Base-by-base conservation (phyloP, 2,329 filamentous ascomycete species). In the Tolypocladium capitatum region DNA sequence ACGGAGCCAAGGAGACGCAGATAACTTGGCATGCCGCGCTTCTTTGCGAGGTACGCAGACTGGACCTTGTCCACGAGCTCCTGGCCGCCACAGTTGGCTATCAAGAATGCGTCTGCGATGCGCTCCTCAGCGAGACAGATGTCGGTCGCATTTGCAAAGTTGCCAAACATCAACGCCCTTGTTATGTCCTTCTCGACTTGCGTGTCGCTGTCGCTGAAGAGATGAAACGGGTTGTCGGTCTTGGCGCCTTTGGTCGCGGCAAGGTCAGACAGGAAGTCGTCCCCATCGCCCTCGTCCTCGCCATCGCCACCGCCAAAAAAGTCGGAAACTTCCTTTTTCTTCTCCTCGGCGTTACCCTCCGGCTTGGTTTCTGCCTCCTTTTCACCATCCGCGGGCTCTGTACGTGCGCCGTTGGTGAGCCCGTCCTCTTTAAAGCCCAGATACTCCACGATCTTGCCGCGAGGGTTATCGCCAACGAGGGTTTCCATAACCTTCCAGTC, bases 401-500 rank as follows among this genome's bases (percentile, higher is more conserved):
- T 51, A 16, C 67, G 56, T 35, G 74, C 70, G 45, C 76, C 78
- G 48, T 79, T 75, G 8, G 64, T 56, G 3, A 70, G 61, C 24
- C 76, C 71, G n/a, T 73, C 70, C 49, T 84, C 80, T 30, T 79
- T 73, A 65, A 97, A 91, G n/a, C 91, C 92, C 18, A 98, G 77
- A 62, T 94, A 90, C 55, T 94, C 84, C 21, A 92, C 78, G 49
- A 98, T 83, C 62, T 86, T 83, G 62, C 84, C 84, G 38, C 90
- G 81, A n/a, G 89, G 85, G 59, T 91, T 90, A 30, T 85, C 81
- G 4, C 86, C 83, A 44, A 91, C 84, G 51, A 98, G 68, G 2
- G 89, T 92, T 64, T 92, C 83, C 63, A 98, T 87, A 34, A 97
- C 88, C 54, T 85, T 84, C 92, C 92, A 98, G 65, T 97, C 91